Evolutionary conservation across 805 yeast species (phyloP), one percentile per base, ranked within the genome.

Genomic region (Jamesozyma rosinii): DNA sequence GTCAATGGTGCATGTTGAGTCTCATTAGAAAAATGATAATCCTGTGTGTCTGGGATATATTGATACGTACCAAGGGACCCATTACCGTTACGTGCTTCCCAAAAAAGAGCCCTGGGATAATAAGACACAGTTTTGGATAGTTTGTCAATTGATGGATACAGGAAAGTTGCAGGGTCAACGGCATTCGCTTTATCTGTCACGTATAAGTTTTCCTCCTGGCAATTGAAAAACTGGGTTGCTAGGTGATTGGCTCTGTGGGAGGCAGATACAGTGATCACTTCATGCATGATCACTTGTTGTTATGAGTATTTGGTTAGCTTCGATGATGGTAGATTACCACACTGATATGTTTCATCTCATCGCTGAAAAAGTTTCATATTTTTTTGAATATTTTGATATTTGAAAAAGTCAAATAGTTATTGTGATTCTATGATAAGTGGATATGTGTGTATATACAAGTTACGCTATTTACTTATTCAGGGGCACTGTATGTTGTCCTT

Each of bases 101-200:
- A 86, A n/a, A 87, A 53, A 30, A 87, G 53, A 0, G 84, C 76
- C 43, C 97, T 65, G 1, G 98, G 97, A n/a, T 81, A 70, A 57
- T 77, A 86, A n/a, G 78, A 74, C 0, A 74, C 72, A 0, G 75
- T 62, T 41, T 72, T 71, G 8, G 69, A 61, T 35, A 68, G 48
- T 2, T 49, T 44, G 30, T 67, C 63, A 1, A 65, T 50, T 1
- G 70, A 70, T 4, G 74, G 65, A 33, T 68, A 64, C 48, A 79
- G 69, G 46, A 71, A 70, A 3, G 79, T 67, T 15, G 64, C 42
- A 2, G 81, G 73, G 46, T 72, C 75, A 44, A 61, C 57, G 3
- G 20, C 54, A 44, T 35, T 54, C 43, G 11, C 29, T 6, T 30
- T 35, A 49, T 46, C 35, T 47, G 46, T 8, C 58, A 53, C 31